These are phyloP conservation scores for Fonsecaea nubica DNA, from an alignment of 2,329 filamentous ascomycete genomes.

Conservation along the genomic window DNA sequence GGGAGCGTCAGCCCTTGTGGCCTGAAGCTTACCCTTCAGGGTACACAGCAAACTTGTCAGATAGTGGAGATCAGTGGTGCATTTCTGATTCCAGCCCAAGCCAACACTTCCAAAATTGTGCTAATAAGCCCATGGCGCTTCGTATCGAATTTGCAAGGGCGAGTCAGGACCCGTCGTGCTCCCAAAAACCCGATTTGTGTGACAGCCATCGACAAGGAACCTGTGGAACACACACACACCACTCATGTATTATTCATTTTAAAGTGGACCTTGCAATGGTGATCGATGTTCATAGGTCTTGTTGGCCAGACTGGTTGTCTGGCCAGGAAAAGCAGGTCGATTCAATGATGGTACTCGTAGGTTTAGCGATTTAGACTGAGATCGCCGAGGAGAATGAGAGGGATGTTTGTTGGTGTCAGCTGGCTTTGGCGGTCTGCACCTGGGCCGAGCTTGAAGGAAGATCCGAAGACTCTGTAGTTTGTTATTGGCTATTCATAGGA, in stretches of 20 bases:
- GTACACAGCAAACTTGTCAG: neutral
- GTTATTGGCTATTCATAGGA: neutral
- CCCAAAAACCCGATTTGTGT: neutral
- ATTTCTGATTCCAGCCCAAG: neutral
- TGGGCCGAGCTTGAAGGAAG: neutral
- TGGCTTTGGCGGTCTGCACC: slow-evolving; percentile 4
- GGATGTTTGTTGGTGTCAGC: neutral
- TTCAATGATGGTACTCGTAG: neutral
- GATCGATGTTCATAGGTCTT: neutral
- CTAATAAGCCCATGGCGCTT: neutral
- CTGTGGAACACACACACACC: neutral
- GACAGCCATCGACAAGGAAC: neutral
- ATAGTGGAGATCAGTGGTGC: neutral
- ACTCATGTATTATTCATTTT: neutral
- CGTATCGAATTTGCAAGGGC: slow-evolving; percentile 6
- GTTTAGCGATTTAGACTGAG: neutral
- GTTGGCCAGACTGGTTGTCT: neutral
- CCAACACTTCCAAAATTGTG: slow-evolving; percentile 2
- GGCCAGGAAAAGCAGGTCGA: neutral
- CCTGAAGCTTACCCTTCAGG: neutral
- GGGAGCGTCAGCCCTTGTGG: slow-evolving; percentile 1
- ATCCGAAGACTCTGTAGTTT: neutral
- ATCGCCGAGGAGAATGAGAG: neutral
- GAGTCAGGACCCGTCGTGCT: neutral
- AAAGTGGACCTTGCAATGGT: neutral